A percentile compares a stretch with the other conserved stretches of the same genome.
These are phyloP conservation scores for Pyrus hybrid DNA, from an alignment of 331 rosid genomes.

Conservation along the genomic window DNA sequence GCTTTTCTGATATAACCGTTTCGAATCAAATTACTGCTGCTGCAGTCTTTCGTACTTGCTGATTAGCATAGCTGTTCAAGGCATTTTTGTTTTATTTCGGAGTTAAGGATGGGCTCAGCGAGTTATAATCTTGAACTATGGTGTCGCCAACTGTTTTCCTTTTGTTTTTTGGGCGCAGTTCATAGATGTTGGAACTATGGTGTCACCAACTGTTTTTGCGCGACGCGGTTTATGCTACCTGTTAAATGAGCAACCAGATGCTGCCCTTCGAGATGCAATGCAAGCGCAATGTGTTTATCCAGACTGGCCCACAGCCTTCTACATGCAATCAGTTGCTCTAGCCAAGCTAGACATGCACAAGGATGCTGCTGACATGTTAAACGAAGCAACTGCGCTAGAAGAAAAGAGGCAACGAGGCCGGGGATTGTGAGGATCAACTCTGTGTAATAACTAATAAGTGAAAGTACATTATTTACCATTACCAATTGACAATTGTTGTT, in stretches of 20 bases:
- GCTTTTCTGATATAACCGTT: neutral
- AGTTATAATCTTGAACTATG: neutral
- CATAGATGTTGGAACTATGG: slow-evolving; percentile 88
- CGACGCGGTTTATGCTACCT: slow-evolving; percentile 91
- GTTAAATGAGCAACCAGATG: slow-evolving; percentile 83
- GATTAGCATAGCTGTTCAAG: neutral
- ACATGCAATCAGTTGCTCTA: slow-evolving; percentile 97
- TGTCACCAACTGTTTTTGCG: slow-evolving; percentile 92
- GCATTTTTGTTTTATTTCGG: neutral
- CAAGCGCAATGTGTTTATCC: slow-evolving; percentile 93
- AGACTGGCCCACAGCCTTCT: slow-evolving; percentile 96
- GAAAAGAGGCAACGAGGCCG: slow-evolving; percentile 80
- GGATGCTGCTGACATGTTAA: slow-evolving; percentile 91
- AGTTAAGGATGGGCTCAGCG: neutral
- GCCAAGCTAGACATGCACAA: slow-evolving; percentile 95
- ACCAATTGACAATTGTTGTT: slow-evolving; percentile 19
- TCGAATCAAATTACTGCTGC: neutral
- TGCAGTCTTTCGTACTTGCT: neutral
- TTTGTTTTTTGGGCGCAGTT: slow-evolving; percentile 42
- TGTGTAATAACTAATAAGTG: neutral
- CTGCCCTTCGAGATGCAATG: slow-evolving; percentile 98
- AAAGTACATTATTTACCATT: neutral
- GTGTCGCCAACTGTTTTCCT: too few species aligned
- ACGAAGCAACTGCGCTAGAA: slow-evolving; percentile 85
- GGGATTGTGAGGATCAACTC: slow-evolving; percentile 30